Evolutionary conservation across 768 basidiomycete genomes (phyloP).

Genomic region (Mycena chlorophos): DNA sequence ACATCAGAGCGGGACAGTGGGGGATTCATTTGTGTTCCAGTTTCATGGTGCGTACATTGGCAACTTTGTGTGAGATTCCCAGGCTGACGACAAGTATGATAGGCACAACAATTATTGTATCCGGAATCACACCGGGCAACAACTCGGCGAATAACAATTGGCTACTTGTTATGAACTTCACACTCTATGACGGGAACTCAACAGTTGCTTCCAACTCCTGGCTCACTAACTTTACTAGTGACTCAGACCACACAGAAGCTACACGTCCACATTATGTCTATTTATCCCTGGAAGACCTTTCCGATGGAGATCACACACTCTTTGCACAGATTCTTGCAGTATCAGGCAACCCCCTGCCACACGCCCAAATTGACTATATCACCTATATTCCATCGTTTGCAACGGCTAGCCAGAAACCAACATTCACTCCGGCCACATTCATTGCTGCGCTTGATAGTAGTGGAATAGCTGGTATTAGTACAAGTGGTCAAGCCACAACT

Average conservation of each 20-base stretch:
- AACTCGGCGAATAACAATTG: not conserved
- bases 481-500: not conserved
- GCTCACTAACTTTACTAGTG: not conserved
- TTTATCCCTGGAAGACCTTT: not conserved
- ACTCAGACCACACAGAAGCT: not conserved
- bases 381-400: conserved; percentile 6
- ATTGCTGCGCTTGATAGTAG: not conserved
- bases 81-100: not conserved
- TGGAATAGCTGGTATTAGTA: too few relatives aligned
- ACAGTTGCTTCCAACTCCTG: not conserved
- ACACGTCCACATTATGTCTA: conserved; percentile 9
- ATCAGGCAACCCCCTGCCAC: not conserved
- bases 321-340: conserved; percentile 1
- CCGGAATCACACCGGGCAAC: not conserved
- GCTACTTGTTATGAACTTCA: not conserved
- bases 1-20: not conserved
- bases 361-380: conserved; percentile 9
- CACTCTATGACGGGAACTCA: not conserved
- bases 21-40: not conserved
- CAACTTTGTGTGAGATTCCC: not conserved
- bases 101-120: not conserved
- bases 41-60: not conserved
- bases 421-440: not conserved
- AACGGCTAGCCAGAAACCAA: conserved; percentile 1
- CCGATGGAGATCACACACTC: conserved; percentile 7